Conservation (phyloP, 257 asterid species). For the Catharanthus roseus region DNA sequence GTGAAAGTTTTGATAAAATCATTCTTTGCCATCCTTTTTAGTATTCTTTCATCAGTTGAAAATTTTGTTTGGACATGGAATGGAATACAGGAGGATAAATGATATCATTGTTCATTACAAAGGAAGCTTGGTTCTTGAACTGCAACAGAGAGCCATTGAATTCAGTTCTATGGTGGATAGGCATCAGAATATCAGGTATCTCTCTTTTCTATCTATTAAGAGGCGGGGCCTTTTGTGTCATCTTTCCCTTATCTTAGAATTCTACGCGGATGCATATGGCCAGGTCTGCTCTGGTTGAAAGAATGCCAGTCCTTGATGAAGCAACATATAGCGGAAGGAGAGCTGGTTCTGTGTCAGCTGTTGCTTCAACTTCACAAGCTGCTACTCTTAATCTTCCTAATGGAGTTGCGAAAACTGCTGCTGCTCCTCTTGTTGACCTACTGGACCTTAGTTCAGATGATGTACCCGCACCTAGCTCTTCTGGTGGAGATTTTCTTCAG, state of each 20-base stretch:
- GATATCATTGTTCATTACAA: constrained; percentile 55
- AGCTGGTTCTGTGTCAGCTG: constrained; percentile 69
- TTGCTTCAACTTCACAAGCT: constrained; percentile 73
- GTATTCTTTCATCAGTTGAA: constrained; percentile 7
- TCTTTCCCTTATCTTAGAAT: background rate
- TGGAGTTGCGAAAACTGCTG: constrained; percentile 60
- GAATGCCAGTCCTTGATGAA: constrained; percentile 96
- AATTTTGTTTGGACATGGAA: constrained; percentile 7
- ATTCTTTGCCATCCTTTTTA: background rate
- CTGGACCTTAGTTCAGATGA: constrained; percentile 86
- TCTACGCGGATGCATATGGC: constrained; percentile 19
- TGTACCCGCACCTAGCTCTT: constrained; percentile 53
- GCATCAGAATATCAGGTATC: constrained; percentile 75
- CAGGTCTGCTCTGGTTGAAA: constrained; percentile 86
- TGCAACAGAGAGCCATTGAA: constrained; percentile 98
- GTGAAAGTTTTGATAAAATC: background rate
- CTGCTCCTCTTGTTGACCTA: constrained; percentile 79
- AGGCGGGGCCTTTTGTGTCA: background rate
- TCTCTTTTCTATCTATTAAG: background rate
- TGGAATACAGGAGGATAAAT: constrained; percentile 62
- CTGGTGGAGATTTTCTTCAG: constrained; percentile 83
- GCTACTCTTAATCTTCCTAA: constrained; percentile 68
- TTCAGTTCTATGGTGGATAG: constrained; percentile 70
- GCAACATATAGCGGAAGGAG: constrained; percentile 77
- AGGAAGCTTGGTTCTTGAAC: constrained; percentile 90